Conservation (phyloP, 106 monocot genomes). For the Dendrobium nobile region DNA sequence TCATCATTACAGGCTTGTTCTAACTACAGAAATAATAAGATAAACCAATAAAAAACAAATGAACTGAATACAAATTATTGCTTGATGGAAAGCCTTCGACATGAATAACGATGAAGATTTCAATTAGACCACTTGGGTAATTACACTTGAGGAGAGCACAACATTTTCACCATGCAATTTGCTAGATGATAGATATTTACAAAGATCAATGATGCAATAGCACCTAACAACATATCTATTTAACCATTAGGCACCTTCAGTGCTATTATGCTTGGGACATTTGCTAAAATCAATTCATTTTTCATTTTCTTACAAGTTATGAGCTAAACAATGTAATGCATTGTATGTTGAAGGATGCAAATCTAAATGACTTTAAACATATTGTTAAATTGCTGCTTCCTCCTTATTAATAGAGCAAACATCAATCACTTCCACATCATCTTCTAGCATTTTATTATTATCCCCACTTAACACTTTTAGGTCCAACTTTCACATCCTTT, state of each 20-base stretch:
- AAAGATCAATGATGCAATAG: background rate
- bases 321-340: background rate
- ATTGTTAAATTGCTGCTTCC: background rate
- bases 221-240: background rate
- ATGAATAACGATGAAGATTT: background rate
- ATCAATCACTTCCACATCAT: background rate
- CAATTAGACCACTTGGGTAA: background rate
- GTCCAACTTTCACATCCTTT: background rate
- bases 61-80: background rate
- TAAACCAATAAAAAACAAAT: background rate
- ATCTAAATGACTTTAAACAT: background rate
- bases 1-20: background rate
- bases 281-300: background rate
- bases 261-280: background rate
- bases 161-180: background rate
- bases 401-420: background rate
- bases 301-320: background rate
- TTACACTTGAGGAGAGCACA: background rate
- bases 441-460: background rate
- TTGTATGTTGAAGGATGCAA: background rate
- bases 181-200: background rate
- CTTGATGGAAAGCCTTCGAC: background rate
- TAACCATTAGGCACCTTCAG: background rate
- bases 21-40: background rate
- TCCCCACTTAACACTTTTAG: no score